Percentiles rank a stretch among this genome's conserved stretches.
Evolutionary conservation across 2,329 filamentous ascomycete species (phyloP).

Genomic region (Fusarium drepaniforme): DNA sequence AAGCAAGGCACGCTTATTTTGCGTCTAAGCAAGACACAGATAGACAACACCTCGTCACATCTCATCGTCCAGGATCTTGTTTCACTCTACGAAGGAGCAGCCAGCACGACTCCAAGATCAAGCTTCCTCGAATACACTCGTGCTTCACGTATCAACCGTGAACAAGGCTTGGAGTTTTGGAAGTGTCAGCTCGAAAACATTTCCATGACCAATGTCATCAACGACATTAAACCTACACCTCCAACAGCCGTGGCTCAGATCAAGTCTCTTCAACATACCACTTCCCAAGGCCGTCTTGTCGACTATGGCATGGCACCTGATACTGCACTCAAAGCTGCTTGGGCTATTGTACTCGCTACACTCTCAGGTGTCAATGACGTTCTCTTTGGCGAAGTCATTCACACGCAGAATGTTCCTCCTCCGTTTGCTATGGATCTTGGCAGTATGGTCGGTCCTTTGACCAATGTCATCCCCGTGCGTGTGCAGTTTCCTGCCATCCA

Average conservation of each 20-base stretch:
- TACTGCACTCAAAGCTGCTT: slow-evolving; percentile 68
- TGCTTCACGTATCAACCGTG: slow-evolving; percentile 52
- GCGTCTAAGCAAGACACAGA: slow-evolving; percentile 62
- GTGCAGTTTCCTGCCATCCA: slow-evolving; percentile 58
- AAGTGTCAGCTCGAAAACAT: slow-evolving; percentile 57
- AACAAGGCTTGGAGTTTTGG: slow-evolving; percentile 61
- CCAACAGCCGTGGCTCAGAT: slow-evolving; percentile 50
- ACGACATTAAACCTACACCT: slow-evolving; percentile 55
- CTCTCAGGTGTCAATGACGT: slow-evolving; percentile 63
- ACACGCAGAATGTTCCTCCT: slow-evolving; percentile 59
- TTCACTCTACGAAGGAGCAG: slow-evolving; percentile 55
- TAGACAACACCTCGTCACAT: slow-evolving; percentile 60
- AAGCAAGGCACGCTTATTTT: slow-evolving; percentile 62
- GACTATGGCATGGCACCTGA: slow-evolving; percentile 62
- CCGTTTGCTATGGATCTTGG: slow-evolving; percentile 67
- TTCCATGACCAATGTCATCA: slow-evolving; percentile 59
- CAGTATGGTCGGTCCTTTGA: slow-evolving; percentile 60
- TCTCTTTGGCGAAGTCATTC: slow-evolving; percentile 67
- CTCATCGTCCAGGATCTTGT: slow-evolving; percentile 62
- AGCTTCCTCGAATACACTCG: slow-evolving; percentile 63
- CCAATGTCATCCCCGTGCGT: slow-evolving; percentile 63
- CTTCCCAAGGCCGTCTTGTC: slow-evolving; percentile 55
- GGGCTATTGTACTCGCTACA: slow-evolving; percentile 66
- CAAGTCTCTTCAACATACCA: slow-evolving; percentile 55
- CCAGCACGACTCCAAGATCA: slow-evolving; percentile 51